phyloP scores from a whole-genome alignment of 805 yeast genomes.

The Kazachstania martiniae region DNA sequence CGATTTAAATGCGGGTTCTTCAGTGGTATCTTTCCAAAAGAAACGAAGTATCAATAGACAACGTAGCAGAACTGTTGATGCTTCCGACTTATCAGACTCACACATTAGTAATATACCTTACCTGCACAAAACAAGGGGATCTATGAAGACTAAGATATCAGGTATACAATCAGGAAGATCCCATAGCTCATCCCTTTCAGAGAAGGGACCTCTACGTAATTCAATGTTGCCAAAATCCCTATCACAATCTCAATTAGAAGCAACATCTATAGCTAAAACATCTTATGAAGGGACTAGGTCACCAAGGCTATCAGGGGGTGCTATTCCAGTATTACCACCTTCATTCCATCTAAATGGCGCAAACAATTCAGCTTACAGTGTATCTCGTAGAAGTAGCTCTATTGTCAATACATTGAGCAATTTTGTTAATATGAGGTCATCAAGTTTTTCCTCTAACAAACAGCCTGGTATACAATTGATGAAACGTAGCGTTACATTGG shows the following conservation, averaged over 20 bases:
- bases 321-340: no score
- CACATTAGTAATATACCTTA: no score
- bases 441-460: conserved; percentile 13
- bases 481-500: conserved; percentile 4
- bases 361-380: conserved; percentile 4
- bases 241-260: no score
- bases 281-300: no score
- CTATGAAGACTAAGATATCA: neutral
- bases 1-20: no score
- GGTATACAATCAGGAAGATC: conserved; percentile 3
- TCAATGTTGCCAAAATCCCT: no score
- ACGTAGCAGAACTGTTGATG: conserved; percentile 26
- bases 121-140: conserved; percentile 3
- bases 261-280: no score
- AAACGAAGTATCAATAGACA: conserved; percentile 9
- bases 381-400: conserved; percentile 28
- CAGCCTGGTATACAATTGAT: conserved; percentile 4
- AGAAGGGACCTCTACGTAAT: no score
- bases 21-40: neutral
- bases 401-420: conserved; percentile 30
- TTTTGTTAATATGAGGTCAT: conserved; percentile 26
- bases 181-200: conserved; percentile 3
- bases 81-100: no score
- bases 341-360: no score
- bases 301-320: neutral